These are phyloP conservation scores for Hypoxylon rubiginosum DNA, from an alignment of 2,329 filamentous ascomycete species.

Conservation along the genomic window DNA sequence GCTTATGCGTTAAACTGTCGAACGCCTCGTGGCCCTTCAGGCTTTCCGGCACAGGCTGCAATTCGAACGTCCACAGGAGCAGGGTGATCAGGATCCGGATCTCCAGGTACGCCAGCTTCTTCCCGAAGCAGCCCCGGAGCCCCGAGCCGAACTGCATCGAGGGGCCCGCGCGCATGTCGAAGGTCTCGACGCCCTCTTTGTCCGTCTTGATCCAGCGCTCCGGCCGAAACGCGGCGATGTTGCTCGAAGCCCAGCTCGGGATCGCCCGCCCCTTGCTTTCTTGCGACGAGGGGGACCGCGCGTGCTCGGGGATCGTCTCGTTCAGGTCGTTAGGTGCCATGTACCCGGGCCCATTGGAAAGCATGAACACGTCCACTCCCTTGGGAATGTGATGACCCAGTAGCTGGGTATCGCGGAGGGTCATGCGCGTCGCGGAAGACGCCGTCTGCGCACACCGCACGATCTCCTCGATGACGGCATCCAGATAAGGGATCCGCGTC, in stretches of 20 bases:
- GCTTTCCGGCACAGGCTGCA: not conserved
- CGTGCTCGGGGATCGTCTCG: not conserved
- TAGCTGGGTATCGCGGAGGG: slow-evolving; percentile 23
- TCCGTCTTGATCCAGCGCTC: slow-evolving; percentile 40
- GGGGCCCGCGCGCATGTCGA: slow-evolving; percentile 32
- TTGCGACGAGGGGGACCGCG: not conserved
- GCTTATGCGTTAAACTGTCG: no score
- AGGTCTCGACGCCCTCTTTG: slow-evolving; percentile 7
- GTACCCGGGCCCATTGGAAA: slow-evolving; percentile 36
- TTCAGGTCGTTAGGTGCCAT: slow-evolving; percentile 10
- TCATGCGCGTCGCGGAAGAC: slow-evolving; percentile 13
- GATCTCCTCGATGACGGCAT: slow-evolving; percentile 40
- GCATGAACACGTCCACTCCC: slow-evolving; percentile 33
- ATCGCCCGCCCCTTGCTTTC: slow-evolving; percentile 3
- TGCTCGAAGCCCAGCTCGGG: slow-evolving; percentile 16
- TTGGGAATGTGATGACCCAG: slow-evolving; percentile 41
- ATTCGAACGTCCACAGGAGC: not conserved
- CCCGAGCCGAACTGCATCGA: slow-evolving; percentile 34
- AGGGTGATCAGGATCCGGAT: not conserved
- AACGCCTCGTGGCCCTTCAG: no score
- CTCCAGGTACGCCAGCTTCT: not conserved
- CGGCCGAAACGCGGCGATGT: slow-evolving; percentile 37
- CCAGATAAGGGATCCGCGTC: slow-evolving; percentile 23
- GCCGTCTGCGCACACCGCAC: slow-evolving; percentile 7
- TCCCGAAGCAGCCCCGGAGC: slow-evolving; percentile 15